Conservation (phyloP, 768 basidiomycete genomes). For the Leccinellum luteum region DNA sequence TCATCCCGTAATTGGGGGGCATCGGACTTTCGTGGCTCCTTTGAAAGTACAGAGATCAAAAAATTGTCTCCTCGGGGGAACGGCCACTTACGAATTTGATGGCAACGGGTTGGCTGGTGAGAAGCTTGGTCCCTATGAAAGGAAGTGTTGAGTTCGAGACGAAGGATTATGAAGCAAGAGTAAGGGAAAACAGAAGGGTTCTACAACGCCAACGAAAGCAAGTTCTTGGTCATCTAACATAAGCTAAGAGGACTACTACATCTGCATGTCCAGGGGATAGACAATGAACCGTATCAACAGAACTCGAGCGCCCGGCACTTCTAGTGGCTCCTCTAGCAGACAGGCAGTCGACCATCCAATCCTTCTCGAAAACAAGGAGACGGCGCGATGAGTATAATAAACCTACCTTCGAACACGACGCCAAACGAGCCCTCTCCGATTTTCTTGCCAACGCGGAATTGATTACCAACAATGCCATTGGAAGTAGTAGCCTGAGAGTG, state of each 20-base stretch:
- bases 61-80: conserved; percentile 8
- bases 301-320: conserved; percentile 13
- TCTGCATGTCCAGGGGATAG: conserved; percentile 5
- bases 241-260: conserved; percentile 4
- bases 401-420: conserved; percentile 91
- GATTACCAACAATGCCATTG: conserved; percentile 75
- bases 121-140: conserved; percentile 73
- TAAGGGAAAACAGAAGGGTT: background rate
- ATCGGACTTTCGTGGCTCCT: conserved; percentile 97
- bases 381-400: background rate
- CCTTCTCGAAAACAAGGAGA: background rate
- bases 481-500: conserved; percentile 59
- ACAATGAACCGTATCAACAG: conserved; percentile 3
- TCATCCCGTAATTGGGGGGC: conserved; percentile 97
- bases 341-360: background rate
- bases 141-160: conserved; percentile 12
- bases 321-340: conserved; percentile 1
- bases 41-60: conserved; percentile 17
- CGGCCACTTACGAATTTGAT: conserved; percentile 85
- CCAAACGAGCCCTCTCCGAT: conserved; percentile 99
- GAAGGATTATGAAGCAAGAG: conserved; percentile 1
- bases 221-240: conserved; percentile 5
- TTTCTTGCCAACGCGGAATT: conserved; percentile 94
- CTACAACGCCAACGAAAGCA: conserved; percentile 5
- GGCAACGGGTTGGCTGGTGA: conserved; percentile 85